A percentile compares a stretch with the other conserved stretches of the same genome.
Conservation (phyloP, 441 rosid species). For the Pelargonium australe region DNA sequence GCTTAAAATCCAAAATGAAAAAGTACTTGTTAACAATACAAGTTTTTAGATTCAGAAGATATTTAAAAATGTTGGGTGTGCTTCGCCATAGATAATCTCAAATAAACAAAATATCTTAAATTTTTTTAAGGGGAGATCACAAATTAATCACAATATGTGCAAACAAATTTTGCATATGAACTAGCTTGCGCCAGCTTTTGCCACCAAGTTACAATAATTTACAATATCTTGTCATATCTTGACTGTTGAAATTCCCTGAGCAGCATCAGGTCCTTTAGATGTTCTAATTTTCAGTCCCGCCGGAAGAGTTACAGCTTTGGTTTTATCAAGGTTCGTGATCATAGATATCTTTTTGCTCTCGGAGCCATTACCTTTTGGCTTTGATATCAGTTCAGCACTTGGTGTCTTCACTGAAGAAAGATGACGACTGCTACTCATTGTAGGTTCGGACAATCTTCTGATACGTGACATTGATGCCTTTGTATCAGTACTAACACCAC, state of each 20-base stretch:
- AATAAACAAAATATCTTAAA: too few relatives aligned
- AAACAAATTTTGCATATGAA: too few relatives aligned
- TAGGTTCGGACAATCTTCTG: conserved; percentile 90
- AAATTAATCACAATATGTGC: too few relatives aligned
- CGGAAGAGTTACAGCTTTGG: conserved; percentile 79
- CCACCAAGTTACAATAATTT: too few relatives aligned
- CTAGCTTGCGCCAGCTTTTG: too few relatives aligned
- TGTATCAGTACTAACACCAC: conserved; percentile 36
- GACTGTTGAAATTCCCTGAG: conserved; percentile 31
- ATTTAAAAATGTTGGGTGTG: too few relatives aligned
- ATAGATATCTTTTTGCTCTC: conserved; percentile 78
- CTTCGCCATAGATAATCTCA: too few relatives aligned
- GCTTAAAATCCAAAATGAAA: too few relatives aligned
- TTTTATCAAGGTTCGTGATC: conserved; percentile 70
- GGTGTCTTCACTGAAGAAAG: conserved; percentile 45
- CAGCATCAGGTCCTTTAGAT: conserved; percentile 35
- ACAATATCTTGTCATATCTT: conserved; percentile 30
- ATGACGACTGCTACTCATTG: conserved; percentile 32
- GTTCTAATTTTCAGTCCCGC: conserved; percentile 69
- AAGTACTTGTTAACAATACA: too few relatives aligned
- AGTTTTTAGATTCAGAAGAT: too few relatives aligned
- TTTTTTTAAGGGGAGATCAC: too few relatives aligned
- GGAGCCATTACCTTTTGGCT: conserved; percentile 40
- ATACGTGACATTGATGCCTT: conserved; percentile 60
- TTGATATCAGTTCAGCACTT: conserved; percentile 35